A percentile compares a stretch with the other conserved stretches of the same genome.
Evolutionary conservation across 176 grass and related monocot species (phyloP).

Genomic region (Melocanna baccifera): DNA sequence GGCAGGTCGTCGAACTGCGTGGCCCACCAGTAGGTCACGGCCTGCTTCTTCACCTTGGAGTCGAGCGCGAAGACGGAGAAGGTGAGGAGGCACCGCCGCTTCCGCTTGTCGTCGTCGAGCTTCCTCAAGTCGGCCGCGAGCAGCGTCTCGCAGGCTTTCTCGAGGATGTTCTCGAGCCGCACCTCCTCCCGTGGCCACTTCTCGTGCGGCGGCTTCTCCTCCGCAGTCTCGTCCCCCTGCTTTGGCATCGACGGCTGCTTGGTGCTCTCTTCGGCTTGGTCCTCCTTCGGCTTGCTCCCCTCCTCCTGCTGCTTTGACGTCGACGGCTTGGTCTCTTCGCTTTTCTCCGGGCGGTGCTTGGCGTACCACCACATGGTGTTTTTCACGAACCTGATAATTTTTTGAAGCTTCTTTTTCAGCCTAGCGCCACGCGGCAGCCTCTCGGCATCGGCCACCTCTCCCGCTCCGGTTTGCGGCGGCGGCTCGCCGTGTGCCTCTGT

Average conservation of each 20-base stretch:
- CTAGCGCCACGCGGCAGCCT: neutral
- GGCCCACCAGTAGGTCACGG: conserved; percentile 49
- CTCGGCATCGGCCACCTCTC: neutral
- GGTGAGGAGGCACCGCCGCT: conserved; percentile 32
- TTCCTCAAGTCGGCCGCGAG: neutral
- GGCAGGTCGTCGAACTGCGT: neutral
- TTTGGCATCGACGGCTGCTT: neutral
- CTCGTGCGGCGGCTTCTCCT: neutral
- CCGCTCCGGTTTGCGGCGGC: neutral
- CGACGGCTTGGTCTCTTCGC: neutral
- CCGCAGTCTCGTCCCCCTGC: rapidly evolving
- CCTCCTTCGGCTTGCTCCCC: neutral
- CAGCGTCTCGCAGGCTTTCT: conserved; percentile 25
- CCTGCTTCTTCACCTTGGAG: conserved; percentile 41
- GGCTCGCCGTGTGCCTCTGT: too few relatives aligned
- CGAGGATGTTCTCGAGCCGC: conserved; percentile 24
- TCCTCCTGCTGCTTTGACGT: neutral
- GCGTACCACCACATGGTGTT: neutral
- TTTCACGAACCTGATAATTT: neutral
- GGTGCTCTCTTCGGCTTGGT: neutral
- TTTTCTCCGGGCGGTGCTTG: neutral
- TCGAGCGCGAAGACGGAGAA: conserved; percentile 41
- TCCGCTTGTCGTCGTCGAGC: neutral
- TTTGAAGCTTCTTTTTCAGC: neutral
- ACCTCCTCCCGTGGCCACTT: neutral